These are phyloP conservation scores for Rhodotorula sp. DNA, from an alignment of 1,284 basidiomycete genomes.

Conservation along the genomic window DNA sequence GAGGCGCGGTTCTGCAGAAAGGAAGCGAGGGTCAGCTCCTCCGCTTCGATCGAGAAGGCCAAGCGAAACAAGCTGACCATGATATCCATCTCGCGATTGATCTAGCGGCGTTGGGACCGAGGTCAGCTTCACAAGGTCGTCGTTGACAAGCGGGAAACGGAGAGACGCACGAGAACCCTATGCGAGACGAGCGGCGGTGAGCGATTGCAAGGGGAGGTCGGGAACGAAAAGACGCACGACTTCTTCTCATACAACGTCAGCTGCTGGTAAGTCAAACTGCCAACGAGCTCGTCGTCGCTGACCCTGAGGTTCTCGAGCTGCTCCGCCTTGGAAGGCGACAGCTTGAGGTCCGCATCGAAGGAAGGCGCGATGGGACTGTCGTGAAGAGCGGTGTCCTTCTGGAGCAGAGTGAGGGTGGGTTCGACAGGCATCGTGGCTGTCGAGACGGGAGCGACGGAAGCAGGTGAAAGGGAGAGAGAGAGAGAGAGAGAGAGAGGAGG, in stretches of 20 bases:
- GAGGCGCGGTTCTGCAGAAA: constrained; percentile 14
- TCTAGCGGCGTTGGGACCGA: constrained; percentile 2
- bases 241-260: constrained; percentile 31
- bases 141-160: background rate
- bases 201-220: background rate
- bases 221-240: constrained; percentile 7
- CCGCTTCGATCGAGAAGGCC: background rate
- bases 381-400: constrained; percentile 1
- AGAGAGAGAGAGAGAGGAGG: background rate
- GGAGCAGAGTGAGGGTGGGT: background rate
- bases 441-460: background rate
- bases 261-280: constrained; percentile 13
- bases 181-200: background rate
- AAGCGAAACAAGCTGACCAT: constrained; percentile 15
- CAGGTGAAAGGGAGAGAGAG: no score
- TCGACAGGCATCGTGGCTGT: background rate
- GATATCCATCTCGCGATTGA: constrained; percentile 62
- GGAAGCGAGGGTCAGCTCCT: background rate
- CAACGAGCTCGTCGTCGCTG: constrained; percentile 19
- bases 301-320: constrained; percentile 17
- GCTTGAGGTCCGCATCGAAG: constrained; percentile 12
- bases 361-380: background rate
- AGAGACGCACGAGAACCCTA: constrained; percentile 8
- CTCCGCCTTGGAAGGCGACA: background rate
- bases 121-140: background rate